A percentile compares a stretch with the other conserved stretches of the same genome.
phyloP scores from a whole-genome alignment of 495 filamentous ascomycete species.

The Hypoxylon crocopeplum region DNA sequence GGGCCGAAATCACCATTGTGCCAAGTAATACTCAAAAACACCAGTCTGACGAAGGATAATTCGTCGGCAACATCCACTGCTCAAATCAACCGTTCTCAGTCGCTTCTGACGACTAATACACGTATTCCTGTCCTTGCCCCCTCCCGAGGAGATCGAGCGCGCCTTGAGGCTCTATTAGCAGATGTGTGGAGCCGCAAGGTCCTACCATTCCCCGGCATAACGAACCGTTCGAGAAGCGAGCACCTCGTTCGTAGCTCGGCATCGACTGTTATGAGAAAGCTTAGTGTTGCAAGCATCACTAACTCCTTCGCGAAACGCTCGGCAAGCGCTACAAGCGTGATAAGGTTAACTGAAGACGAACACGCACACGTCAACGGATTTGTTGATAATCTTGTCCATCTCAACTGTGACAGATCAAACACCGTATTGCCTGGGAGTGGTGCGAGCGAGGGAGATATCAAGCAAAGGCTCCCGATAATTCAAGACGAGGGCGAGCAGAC shows the following conservation, averaged over 20 bases:
- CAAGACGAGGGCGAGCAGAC: conserved; percentile 46
- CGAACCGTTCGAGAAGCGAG: conserved; percentile 65
- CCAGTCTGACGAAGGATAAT: conserved; percentile 69
- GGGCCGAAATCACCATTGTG: conserved; percentile 64
- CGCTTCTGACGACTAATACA: conserved; percentile 66
- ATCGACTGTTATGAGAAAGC: conserved; percentile 81
- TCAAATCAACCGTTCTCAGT: conserved; percentile 72
- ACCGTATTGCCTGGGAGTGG: conserved; percentile 6
- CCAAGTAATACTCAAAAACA: conserved; percentile 91
- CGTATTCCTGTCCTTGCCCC: conserved; percentile 71
- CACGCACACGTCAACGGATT: conserved; percentile 27
- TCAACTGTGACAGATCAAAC: conserved; percentile 28
- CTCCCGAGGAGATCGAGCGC: conserved; percentile 74
- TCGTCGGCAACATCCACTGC: conserved; percentile 44
- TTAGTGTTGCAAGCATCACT: conserved; percentile 76
- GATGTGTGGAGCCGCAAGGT: conserved; percentile 87
- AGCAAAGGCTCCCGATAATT: conserved; percentile 44
- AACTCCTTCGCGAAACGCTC: conserved; percentile 69
- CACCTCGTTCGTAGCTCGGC: conserved; percentile 71
- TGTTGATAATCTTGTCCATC: conserved; percentile 25
- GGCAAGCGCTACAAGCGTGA: conserved; percentile 27
- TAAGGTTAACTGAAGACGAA: conserved; percentile 27
- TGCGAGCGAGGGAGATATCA: conserved; percentile 26
- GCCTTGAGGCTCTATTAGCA: conserved; percentile 74
- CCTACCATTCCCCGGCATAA: conserved; percentile 88